Base-by-base conservation (phyloP, 75 land plant genomes). In the Larix kaempferi region DNA sequence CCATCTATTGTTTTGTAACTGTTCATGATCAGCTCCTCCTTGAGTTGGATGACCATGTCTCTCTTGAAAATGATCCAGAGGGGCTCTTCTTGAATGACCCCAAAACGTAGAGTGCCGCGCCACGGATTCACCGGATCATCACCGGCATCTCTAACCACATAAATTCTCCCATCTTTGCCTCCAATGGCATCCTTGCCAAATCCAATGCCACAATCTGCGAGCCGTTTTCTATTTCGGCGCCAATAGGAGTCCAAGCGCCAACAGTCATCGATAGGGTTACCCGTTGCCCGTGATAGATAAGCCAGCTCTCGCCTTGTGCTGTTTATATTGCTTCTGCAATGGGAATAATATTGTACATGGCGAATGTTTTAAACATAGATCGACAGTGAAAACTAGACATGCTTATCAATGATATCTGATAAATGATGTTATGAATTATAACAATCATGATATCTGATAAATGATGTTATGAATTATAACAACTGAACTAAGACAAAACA, bases 1-100 rank as follows among this genome's bases (percentile, higher is more conserved):
- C 82, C 82, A 56, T 80, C 82, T 13, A 80, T 41, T 6, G 82
- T 80, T 19, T 80, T 80, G 82, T 62, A 76, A 62, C 79, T 80
- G 26, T 33, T 80, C 56, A 80, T 64, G 2, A 80, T 62, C 3
- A 80, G 79, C 69, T 80, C 82, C 26, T 80, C 22, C 82, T 76
- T 58, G 13, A 80, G 71, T 49, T 59, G 14, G 80, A 80, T 80
- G 17, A 56, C 60, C 82, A 80, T 80, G 80, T 76, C 80, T n/a
- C 80, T 78, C 27, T 59, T 41, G 66, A 80, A 80, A 17, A 80
- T 44, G 10, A 80, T 80, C 82, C 82, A 80, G 15, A 80, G 80
- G 2, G 82, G 82, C 71, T 80, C 80, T 37, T 4, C 58, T 25
- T 81, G 83, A 69, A 81, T 65, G 2, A 76, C 82, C 6, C 80